These are phyloP conservation scores for Coniosporium apollinis DNA, from an alignment of 495 filamentous ascomycete genomes.

Conservation along the genomic window DNA sequence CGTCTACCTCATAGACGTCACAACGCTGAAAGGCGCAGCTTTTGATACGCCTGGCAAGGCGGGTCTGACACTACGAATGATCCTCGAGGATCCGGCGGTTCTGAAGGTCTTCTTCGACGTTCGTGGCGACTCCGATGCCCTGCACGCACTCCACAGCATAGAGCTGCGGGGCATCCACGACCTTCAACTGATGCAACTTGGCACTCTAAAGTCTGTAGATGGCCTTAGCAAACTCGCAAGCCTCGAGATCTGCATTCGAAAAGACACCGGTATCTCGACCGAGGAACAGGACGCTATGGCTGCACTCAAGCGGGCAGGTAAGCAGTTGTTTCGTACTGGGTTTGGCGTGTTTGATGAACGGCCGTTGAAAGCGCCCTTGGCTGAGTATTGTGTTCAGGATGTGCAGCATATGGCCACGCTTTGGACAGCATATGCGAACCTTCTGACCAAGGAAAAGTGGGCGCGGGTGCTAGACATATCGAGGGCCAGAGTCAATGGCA, in stretches of 20 bases:
- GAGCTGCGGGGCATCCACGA: slow-evolving; percentile 28
- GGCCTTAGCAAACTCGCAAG: slow-evolving; percentile 27
- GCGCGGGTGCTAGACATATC: no score
- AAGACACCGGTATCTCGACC: neutral
- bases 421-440: no score
- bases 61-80: slow-evolving; percentile 27
- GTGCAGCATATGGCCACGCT: slow-evolving; percentile 26
- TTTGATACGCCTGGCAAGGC: slow-evolving; percentile 23
- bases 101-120: slow-evolving; percentile 40
- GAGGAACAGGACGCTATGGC: slow-evolving; percentile 17
- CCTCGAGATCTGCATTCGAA: slow-evolving; percentile 35
- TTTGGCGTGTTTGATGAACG: slow-evolving; percentile 34
- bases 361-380: slow-evolving; percentile 27
- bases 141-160: slow-evolving; percentile 29
- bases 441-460: no score
- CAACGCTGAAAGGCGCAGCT: slow-evolving; percentile 24
- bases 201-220: slow-evolving; percentile 13
- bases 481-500: no score
- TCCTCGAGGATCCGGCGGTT: slow-evolving; percentile 31
- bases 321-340: slow-evolving; percentile 26
- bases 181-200: slow-evolving; percentile 38
- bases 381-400: slow-evolving; percentile 33
- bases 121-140: slow-evolving; percentile 39
- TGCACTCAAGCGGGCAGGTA: slow-evolving; percentile 26
- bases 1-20: slow-evolving; percentile 35